A percentile compares a stretch with the other conserved stretches of the same genome.
Evolutionary conservation across 2,329 filamentous ascomycete genomes (phyloP).

Genomic region (Rhynchosporium secalis): DNA sequence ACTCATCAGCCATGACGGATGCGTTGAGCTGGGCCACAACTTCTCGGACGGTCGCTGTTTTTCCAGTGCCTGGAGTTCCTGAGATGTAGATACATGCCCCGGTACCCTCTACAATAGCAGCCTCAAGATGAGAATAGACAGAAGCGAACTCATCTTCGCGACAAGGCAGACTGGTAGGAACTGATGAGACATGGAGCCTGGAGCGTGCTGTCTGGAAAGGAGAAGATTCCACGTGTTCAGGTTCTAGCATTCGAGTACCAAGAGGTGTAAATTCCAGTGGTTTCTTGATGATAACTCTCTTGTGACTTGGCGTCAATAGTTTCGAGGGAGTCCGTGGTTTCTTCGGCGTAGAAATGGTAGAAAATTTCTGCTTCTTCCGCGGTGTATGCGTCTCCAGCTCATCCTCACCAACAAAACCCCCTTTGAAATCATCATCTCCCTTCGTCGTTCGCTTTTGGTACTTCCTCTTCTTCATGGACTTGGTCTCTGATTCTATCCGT

Average conservation of each 20-base stretch:
- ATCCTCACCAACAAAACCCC: slow-evolving; percentile 36
- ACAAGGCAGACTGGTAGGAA: slow-evolving; percentile 85
- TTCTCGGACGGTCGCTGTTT: slow-evolving; percentile 95
- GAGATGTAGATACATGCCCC: slow-evolving; percentile 99
- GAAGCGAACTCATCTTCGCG: slow-evolving; percentile 88
- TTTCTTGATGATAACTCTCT: slow-evolving; percentile 75
- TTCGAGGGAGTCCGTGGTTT: slow-evolving; percentile 45
- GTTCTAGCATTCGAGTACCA: slow-evolving; percentile 82
- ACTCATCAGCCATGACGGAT: slow-evolving; percentile 83
- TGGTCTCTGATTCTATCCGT: slow-evolving; percentile 67
- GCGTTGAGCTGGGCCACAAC: slow-evolving; percentile 86
- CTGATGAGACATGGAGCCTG: slow-evolving; percentile 88
- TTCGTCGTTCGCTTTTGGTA: slow-evolving; percentile 34
- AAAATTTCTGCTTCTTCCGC: slow-evolving; percentile 55
- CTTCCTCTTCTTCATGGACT: slow-evolving; percentile 50
- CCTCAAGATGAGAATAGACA: slow-evolving; percentile 91
- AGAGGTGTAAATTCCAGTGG: slow-evolving; percentile 93
- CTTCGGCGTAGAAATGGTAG: slow-evolving; percentile 40
- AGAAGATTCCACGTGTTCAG: slow-evolving; percentile 72
- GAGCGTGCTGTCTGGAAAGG: slow-evolving; percentile 90
- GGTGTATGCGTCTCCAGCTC: slow-evolving; percentile 48
- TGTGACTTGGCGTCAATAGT: slow-evolving; percentile 62
- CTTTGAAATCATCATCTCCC: slow-evolving; percentile 43
- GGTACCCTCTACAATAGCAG: slow-evolving; percentile 88
- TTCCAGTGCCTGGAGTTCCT: slow-evolving; percentile 95